phyloP scores from a whole-genome alignment of 1,284 basidiomycete genomes.

The Takashimella tepidaria region DNA sequence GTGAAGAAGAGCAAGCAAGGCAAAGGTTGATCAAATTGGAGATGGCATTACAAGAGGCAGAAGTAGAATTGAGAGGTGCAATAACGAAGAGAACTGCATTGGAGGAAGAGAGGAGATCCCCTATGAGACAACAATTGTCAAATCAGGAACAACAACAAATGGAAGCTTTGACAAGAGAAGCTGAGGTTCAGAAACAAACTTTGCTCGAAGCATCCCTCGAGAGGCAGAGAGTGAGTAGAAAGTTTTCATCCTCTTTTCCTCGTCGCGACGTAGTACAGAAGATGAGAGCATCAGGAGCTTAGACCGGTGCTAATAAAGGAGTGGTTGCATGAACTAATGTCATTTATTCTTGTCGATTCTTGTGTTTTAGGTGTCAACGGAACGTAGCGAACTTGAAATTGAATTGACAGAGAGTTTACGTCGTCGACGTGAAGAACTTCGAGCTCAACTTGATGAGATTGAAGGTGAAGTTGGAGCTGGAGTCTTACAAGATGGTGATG shows the following conservation, averaged over 20 bases:
- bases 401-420: conserved; percentile 86
- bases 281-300: no score
- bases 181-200: conserved; percentile 66
- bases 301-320: no score
- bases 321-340: no score
- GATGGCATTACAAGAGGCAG: conserved; percentile 62
- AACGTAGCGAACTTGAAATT: conserved; percentile 79
- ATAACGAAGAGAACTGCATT: conserved; percentile 56
- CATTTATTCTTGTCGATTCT: no score
- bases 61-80: conserved; percentile 56
- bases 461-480: conserved; percentile 57
- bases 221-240: conserved; percentile 66
- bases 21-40: conserved; percentile 65
- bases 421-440: conserved; percentile 71
- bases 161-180: conserved; percentile 65
- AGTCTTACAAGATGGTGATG: conserved; percentile 55
- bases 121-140: conserved; percentile 69
- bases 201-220: conserved; percentile 64
- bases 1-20: conserved; percentile 66
- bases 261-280: no score
- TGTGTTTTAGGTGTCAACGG: conserved; percentile 62
- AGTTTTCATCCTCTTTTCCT: no score
- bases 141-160: conserved; percentile 67
- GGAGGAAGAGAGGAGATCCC: conserved; percentile 66
- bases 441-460: conserved; percentile 69